phyloP scores from a whole-genome alignment of 2,329 filamentous ascomycete genomes.

The Clarireedia sp. region DNA sequence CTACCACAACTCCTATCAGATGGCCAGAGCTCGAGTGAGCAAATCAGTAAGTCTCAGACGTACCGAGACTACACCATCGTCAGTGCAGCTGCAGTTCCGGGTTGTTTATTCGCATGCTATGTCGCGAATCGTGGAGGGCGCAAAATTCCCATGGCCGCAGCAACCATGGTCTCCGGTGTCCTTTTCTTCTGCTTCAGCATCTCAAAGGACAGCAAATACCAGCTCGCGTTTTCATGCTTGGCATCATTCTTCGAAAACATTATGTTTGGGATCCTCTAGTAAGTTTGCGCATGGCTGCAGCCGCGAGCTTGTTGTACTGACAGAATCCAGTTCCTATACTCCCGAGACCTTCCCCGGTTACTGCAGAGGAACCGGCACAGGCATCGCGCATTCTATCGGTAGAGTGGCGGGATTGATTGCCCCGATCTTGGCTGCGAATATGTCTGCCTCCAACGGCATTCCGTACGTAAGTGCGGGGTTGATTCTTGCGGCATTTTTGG shows the following conservation, averaged over 20 bases:
- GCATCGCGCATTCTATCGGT: constrained; percentile 65
- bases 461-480: constrained; percentile 50
- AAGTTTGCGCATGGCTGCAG: background rate
- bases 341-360: constrained; percentile 70
- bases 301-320: background rate
- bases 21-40: constrained; percentile 33
- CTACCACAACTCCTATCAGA: constrained; percentile 76
- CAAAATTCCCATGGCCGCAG: constrained; percentile 61
- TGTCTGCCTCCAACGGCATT: constrained; percentile 34
- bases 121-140: constrained; percentile 66
- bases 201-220: constrained; percentile 46
- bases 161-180: constrained; percentile 59
- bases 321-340: constrained; percentile 49
- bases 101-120: constrained; percentile 65
- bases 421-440: constrained; percentile 56
- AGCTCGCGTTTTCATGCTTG: constrained; percentile 59
- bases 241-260: constrained; percentile 68
- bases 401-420: constrained; percentile 59
- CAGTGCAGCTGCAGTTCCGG: constrained; percentile 67
- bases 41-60: constrained; percentile 38
- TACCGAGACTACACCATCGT: constrained; percentile 83
- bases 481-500: constrained; percentile 51
- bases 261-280: constrained; percentile 68
- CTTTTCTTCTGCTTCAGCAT: constrained; percentile 61
- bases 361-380: constrained; percentile 62